Percentiles rank a stretch among this genome's conserved stretches.
phyloP scores from a whole-genome alignment of 305 asterid genomes.

The Solanum hybrid region DNA sequence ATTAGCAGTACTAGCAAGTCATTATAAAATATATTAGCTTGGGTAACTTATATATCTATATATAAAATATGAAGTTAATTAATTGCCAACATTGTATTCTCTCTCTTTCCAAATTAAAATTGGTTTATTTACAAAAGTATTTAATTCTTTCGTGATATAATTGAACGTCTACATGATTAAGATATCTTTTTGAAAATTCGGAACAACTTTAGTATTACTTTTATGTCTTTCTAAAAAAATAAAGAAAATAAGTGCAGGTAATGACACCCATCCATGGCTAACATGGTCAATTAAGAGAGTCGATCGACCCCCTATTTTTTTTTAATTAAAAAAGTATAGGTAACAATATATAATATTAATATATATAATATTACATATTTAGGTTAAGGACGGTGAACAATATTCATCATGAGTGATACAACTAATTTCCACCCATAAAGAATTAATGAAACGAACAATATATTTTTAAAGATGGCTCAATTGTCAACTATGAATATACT shows the following conservation, averaged over 20 bases:
- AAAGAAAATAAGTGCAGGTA: not conserved
- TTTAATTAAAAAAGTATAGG: not conserved
- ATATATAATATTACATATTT: not conserved
- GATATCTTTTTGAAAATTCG: not conserved
- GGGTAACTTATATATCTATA: not conserved
- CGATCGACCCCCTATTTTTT: not conserved
- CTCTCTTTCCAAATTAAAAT: not conserved
- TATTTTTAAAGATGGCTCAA: not conserved
- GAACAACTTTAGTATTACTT: no score
- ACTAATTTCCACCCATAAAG: constrained; percentile 1
- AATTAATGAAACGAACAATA: not conserved
- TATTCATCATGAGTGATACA: not conserved
- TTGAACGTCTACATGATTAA: no score
- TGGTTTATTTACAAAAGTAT: not conserved
- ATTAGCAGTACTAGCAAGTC: not conserved
- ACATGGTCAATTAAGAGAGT: not conserved
- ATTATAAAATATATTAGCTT: not conserved
- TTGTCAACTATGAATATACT: not conserved
- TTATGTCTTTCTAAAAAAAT: no score
- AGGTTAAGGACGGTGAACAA: not conserved
- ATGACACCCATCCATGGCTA: not conserved
- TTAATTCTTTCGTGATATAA: no score
- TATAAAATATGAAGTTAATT: not conserved
- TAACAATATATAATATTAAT: not conserved
- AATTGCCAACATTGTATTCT: not conserved